phyloP scores from a whole-genome alignment of 805 yeast genomes.

The Candida peoriensis region DNA sequence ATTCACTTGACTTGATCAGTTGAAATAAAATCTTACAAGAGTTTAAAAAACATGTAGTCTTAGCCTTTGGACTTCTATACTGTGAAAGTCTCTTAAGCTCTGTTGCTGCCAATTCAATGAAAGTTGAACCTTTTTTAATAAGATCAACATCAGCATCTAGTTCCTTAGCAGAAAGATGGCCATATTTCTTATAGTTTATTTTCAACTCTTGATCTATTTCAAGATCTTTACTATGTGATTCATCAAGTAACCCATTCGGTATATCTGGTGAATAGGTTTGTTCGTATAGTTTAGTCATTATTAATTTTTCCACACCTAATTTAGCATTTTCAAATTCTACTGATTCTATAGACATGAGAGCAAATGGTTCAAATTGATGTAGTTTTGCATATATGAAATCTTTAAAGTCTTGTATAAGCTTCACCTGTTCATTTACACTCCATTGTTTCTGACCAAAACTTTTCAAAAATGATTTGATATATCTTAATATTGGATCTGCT shows the following conservation, averaged over 20 bases:
- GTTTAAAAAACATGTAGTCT: slow-evolving; percentile 84
- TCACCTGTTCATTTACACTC: slow-evolving; percentile 72
- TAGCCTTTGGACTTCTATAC: slow-evolving; percentile 92
- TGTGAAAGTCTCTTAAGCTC: slow-evolving; percentile 76
- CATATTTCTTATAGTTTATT: slow-evolving; percentile 52
- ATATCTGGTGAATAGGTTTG: slow-evolving; percentile 77
- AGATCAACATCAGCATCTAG: slow-evolving; percentile 63
- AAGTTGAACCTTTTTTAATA: slow-evolving; percentile 45
- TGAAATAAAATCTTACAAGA: slow-evolving; percentile 92
- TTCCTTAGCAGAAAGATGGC: slow-evolving; percentile 61
- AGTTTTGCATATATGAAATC: slow-evolving; percentile 63
- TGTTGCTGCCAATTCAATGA: slow-evolving; percentile 58
- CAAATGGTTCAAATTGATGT: slow-evolving; percentile 65
- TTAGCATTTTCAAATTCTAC: slow-evolving; percentile 63
- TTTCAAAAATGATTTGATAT: slow-evolving; percentile 74
- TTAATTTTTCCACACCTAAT: slow-evolving; percentile 89
- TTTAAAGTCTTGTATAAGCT: slow-evolving; percentile 73
- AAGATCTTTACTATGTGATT: slow-evolving; percentile 59
- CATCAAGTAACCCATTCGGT: slow-evolving; percentile 41
- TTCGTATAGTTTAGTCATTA: slow-evolving; percentile 80
- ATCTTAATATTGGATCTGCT: slow-evolving; percentile 87
- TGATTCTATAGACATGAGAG: slow-evolving; percentile 53
- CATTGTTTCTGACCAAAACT: slow-evolving; percentile 62
- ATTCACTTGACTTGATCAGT: slow-evolving; percentile 58
- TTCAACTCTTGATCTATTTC: slow-evolving; percentile 49